Evolutionary conservation across 163 green algal genomes (phyloP).

Genomic region (Scenedesmus sp.): DNA sequence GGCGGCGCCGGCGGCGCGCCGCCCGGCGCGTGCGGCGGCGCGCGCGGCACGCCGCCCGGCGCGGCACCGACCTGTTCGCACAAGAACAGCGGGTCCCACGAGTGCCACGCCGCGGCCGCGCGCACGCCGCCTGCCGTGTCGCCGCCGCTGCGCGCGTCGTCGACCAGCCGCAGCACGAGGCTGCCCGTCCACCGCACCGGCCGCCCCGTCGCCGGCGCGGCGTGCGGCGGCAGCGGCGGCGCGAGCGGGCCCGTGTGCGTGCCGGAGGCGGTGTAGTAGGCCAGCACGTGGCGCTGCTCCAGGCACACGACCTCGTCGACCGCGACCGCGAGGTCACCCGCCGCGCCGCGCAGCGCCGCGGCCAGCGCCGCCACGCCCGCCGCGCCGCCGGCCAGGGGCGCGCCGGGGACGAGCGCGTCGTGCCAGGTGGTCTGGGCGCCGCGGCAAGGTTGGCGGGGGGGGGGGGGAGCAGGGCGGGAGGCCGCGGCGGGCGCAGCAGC

Average conservation of each 20-base stretch:
- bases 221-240: neutral
- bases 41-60: neutral
- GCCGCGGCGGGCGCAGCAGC: no score
- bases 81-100: conserved; percentile 31
- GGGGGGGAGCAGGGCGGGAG: no score
- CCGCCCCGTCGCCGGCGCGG: neutral
- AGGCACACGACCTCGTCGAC: neutral
- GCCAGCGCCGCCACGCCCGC: neutral
- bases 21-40: neutral
- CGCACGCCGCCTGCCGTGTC: neutral
- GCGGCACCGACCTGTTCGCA: neutral
- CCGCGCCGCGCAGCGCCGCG: neutral
- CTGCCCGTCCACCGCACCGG: conserved; percentile 26
- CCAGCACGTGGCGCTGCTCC: conserved; percentile 9
- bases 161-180: conserved; percentile 5
- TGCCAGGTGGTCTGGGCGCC: no score
- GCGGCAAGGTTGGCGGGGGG: no score
- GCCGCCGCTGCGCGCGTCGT: conserved; percentile 5
- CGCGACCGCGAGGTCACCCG: neutral
- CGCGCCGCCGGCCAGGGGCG: no score
- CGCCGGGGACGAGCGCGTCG: conserved; percentile 26
- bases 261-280: conserved; percentile 26
- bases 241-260: neutral
- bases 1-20: no score
- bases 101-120: conserved; percentile 12